Base-by-base conservation (phyloP, 2,329 filamentous ascomycete genomes). In the Aspergillus sergii region DNA sequence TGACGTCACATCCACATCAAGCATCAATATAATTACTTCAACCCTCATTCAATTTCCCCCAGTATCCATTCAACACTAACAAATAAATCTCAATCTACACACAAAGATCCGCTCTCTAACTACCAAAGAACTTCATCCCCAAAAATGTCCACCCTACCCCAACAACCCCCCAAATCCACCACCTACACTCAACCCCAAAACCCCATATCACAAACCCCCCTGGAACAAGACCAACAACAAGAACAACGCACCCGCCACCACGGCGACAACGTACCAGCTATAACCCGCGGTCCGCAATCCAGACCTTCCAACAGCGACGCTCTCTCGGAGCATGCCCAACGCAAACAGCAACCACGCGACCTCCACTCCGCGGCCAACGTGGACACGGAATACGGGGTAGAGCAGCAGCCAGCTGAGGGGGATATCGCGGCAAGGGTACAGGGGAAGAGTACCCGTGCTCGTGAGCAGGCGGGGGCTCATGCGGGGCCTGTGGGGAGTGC, bases 121-220 rank as follows among this genome's bases (percentile, higher is more conserved):
- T 2, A 36, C 1, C 12, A 3, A 16, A 16, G 5, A 36, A 5
- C n/a, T n/a, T n/a, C n/a, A n/a, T 69, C 72, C 63, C 68, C 70
- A 16, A 46, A 46, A 26, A 46, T 46, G 45, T 26, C 45, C n/a
- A 23, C 45, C 21, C 45, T 16, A 23, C 57, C 69, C 26, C 75
- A 78, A 66, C 75, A 78, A 66, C 76, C 76, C 4, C 72, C 75
- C 23, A 76, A 77, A 66, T 60, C 73, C 73, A 68, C 73, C 4
- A 65, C 71, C 50, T 78, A 78, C 65, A 65, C 66, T 39, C 74
- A 77, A 65, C 30, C 71, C 57, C 62, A 64, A 12, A 78, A 78
- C 57, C 76, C 76, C n/a, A 64, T 78, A 8, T 69, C 73, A 5
- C 74, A 75, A 14, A 71, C 61, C 9, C 72, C 74, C 45, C 61